These are phyloP conservation scores for Tubosaeta sp. DNA, from an alignment of 768 basidiomycete genomes.

Conservation along the genomic window DNA sequence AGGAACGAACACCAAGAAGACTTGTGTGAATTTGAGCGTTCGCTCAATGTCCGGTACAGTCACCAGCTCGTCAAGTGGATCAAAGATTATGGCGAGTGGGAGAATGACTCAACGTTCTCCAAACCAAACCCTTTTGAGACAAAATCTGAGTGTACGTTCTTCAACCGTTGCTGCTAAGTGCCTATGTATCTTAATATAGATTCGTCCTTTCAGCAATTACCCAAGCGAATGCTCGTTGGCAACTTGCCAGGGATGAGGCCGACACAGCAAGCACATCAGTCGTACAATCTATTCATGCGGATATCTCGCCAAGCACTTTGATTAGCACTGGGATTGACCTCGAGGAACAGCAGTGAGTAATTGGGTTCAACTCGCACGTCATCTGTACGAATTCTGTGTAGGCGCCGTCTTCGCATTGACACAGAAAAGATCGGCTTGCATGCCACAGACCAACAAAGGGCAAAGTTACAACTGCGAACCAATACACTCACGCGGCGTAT, in stretches of 20 bases:
- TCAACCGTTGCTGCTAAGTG: too few species aligned
- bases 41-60: not conserved
- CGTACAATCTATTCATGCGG: not conserved
- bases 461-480: not conserved
- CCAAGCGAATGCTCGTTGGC: conserved; percentile 7
- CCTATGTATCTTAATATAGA: too few species aligned
- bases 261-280: too few species aligned
- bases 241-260: too few species aligned
- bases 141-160: not conserved
- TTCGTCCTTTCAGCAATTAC: conserved; percentile 4
- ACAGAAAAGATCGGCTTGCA: not conserved
- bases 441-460: not conserved
- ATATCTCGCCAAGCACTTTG: conserved; percentile 14
- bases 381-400: not conserved
- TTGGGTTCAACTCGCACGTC: too few species aligned
- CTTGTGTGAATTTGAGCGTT: conserved; percentile 1
- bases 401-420: not conserved
- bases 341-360: conserved; percentile 22
- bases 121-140: conserved; percentile 11
- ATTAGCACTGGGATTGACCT: conserved; percentile 14
- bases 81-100: not conserved
- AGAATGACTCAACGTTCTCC: not conserved
- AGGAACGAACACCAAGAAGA: conserved; percentile 5
- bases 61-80: not conserved
- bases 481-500: not conserved